Evolutionary conservation across 2,329 filamentous ascomycete species (phyloP).

Genomic region (Knufia fluminis): DNA sequence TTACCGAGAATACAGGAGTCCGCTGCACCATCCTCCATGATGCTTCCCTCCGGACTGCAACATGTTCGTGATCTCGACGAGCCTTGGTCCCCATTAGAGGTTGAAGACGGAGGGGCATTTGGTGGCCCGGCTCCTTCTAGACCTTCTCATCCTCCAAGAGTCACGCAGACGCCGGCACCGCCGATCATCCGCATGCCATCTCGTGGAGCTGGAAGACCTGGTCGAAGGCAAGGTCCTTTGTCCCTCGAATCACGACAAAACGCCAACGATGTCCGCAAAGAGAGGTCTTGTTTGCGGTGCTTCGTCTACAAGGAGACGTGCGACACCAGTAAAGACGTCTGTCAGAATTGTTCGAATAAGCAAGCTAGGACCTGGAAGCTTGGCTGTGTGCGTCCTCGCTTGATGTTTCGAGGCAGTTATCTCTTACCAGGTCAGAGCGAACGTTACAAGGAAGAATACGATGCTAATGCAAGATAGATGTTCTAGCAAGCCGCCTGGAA

Average conservation of each 20-base stretch:
- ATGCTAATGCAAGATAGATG: constrained; percentile 4
- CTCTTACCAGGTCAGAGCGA: constrained; percentile 6
- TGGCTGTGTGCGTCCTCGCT: constrained; percentile 9
- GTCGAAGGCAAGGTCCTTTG: constrained; percentile 73
- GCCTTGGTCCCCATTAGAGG: constrained; percentile 7
- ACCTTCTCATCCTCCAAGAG: background rate
- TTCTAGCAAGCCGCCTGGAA: constrained; percentile 8
- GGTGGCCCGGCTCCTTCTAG: background rate
- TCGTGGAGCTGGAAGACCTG: constrained; percentile 77
- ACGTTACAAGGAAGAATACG: background rate
- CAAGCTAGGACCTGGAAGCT: constrained; percentile 10
- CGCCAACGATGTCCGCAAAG: constrained; percentile 10
- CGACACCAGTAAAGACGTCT: constrained; percentile 9
- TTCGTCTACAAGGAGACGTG: constrained; percentile 9
- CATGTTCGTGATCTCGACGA: constrained; percentile 8
- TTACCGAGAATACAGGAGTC: constrained; percentile 3
- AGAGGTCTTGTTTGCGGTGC: constrained; percentile 7
- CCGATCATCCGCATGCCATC: constrained; percentile 20
- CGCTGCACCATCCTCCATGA: constrained; percentile 3
- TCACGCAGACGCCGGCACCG: background rate
- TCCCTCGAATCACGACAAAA: constrained; percentile 7
- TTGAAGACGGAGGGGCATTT: constrained; percentile 1
- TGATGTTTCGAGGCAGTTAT: constrained; percentile 5
- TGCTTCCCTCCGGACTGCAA: constrained; percentile 7
- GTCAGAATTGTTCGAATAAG: constrained; percentile 9